Conservation (phyloP, 176 grass and related monocot species). For the Alloteropsis semialata region DNA sequence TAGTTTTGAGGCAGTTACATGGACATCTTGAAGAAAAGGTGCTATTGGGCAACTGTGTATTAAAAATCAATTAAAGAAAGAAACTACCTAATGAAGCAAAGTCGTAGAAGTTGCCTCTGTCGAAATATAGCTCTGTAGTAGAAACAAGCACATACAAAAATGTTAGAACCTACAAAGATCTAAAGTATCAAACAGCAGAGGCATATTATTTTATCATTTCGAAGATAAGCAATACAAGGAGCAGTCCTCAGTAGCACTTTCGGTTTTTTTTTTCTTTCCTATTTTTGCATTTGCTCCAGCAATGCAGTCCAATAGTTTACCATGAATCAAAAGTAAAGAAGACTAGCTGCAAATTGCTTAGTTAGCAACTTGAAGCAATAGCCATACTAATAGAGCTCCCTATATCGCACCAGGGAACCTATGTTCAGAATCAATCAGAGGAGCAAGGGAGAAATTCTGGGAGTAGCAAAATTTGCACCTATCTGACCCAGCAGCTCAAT, state of each 20-base stretch:
- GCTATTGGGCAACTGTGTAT: not conserved
- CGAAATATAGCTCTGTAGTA: conserved; percentile 77
- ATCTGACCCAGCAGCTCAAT: conserved; percentile 89
- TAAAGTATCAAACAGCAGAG: not conserved
- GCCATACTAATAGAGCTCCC: too few relatives aligned
- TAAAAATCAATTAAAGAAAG: not conserved
- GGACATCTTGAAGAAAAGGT: not conserved
- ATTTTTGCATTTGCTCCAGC: not conserved
- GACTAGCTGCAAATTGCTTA: too few relatives aligned
- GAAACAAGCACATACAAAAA: conserved; percentile 6
- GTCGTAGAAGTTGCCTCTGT: conserved; percentile 93
- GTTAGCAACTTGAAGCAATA: too few relatives aligned
- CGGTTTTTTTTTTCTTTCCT: not conserved
- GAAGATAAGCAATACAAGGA: not conserved
- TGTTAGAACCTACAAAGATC: not conserved
- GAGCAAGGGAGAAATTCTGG: not conserved
- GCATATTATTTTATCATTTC: not conserved
- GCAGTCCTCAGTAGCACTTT: not conserved
- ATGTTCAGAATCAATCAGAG: not conserved
- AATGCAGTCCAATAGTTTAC: not conserved
- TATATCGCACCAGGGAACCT: too few relatives aligned
- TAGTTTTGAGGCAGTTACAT: too few relatives aligned
- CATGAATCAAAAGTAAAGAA: not conserved
- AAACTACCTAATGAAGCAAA: conserved; percentile 83
- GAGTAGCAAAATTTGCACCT: conserved; percentile 43